Evolutionary conservation across 768 basidiomycete species (phyloP).

Genomic region (Phallus indusiatus): DNA sequence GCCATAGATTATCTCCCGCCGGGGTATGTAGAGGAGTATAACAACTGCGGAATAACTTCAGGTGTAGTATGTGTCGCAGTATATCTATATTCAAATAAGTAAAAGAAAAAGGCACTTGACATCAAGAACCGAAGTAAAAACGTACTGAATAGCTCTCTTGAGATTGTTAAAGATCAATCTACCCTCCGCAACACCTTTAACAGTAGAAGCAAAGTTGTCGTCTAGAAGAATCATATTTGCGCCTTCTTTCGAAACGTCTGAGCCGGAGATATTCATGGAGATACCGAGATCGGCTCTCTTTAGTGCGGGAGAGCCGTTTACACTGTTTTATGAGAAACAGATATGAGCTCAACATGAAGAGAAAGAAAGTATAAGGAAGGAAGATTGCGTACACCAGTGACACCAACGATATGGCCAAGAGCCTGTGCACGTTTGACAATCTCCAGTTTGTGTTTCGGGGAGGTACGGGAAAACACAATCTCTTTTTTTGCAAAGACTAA

Average conservation of each 20-base stretch:
- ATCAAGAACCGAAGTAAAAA: not conserved
- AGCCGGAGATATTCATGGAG: conserved; percentile 68
- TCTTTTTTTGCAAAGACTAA: conserved; percentile 58
- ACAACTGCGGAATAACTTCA: conserved; percentile 59
- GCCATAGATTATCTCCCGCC: conserved; percentile 80
- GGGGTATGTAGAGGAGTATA: conserved; percentile 91
- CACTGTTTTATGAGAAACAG: conserved; percentile 38
- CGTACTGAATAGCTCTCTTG: conserved; percentile 60
- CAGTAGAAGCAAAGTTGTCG: conserved; percentile 65
- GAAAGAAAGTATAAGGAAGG: not conserved
- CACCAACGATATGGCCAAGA: conserved; percentile 61
- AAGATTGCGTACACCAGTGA: conserved; percentile 35
- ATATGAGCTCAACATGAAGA: not conserved
- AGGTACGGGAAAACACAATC: conserved; percentile 64
- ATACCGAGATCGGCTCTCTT: conserved; percentile 68
- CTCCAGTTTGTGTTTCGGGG: conserved; percentile 65
- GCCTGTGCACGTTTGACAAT: conserved; percentile 69
- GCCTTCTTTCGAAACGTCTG: conserved; percentile 66
- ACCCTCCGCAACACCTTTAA: conserved; percentile 62
- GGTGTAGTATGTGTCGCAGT: conserved; percentile 60
- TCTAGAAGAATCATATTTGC: conserved; percentile 61
- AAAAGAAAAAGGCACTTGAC: not conserved
- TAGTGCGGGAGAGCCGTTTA: conserved; percentile 62
- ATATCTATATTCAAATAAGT: conserved; percentile 31
- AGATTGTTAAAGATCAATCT: conserved; percentile 63